Conservation (phyloP, 1,284 basidiomycete species). For the Polyporus tsugae region DNA sequence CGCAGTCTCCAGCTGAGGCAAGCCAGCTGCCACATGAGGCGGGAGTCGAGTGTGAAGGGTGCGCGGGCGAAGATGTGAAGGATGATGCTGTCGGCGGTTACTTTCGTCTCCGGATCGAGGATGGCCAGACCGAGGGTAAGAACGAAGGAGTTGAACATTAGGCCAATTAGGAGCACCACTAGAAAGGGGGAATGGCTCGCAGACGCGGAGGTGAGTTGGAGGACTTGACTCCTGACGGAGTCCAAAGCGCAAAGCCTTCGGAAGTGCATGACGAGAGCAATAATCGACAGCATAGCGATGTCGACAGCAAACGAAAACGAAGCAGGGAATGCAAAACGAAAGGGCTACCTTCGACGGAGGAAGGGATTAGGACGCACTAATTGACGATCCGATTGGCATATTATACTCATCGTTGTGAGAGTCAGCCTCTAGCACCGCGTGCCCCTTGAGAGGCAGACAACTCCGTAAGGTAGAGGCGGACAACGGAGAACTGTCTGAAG, state of each 20-base stretch:
- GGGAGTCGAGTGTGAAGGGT: conserved; percentile 1
- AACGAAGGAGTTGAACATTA: conserved; percentile 2
- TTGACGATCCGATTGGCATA: background rate
- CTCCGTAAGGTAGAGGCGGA: background rate
- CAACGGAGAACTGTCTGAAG: background rate
- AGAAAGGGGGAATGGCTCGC: conserved; percentile 4
- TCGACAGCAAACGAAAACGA: background rate
- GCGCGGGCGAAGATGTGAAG: background rate
- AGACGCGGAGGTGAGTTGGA: background rate
- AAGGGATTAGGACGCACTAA: background rate
- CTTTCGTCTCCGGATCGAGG: conserved; percentile 7
- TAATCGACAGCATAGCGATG: background rate
- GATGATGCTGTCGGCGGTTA: conserved; percentile 4
- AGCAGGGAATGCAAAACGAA: background rate
- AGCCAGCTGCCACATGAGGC: conserved; percentile 10
- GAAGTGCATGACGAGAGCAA: conserved; percentile 1
- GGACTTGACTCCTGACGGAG: background rate
- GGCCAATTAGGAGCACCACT: background rate
- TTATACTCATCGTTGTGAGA: background rate
- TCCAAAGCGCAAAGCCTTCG: background rate
- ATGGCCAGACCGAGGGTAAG: background rate
- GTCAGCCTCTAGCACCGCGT: background rate
- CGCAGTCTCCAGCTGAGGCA: conserved; percentile 11
- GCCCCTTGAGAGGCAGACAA: background rate
- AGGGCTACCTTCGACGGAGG: background rate